Evolutionary conservation across 2,329 filamentous ascomycete genomes (phyloP).

Genomic region (Fusarium goolgardi): DNA sequence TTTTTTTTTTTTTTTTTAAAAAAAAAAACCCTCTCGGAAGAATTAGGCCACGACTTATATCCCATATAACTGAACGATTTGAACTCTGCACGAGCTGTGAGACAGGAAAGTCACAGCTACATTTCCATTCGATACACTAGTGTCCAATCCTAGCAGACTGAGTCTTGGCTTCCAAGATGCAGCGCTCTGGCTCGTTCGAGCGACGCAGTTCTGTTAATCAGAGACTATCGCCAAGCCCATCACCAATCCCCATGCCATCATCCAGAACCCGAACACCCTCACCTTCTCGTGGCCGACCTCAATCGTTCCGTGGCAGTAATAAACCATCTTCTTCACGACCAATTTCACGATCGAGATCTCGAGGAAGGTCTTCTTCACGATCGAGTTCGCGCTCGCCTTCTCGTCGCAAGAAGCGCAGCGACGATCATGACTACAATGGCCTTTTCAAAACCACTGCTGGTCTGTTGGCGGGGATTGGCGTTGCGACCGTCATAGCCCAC

Average conservation of each 20-base stretch:
- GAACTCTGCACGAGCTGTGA: slow-evolving; percentile 1
- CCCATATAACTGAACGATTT: slow-evolving; percentile 10
- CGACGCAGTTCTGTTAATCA: slow-evolving; percentile 35
- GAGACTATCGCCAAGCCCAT: slow-evolving; percentile 20
- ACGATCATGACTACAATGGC: slow-evolving; percentile 37
- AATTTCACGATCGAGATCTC: slow-evolving; percentile 34
- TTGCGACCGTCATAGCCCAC: slow-evolving; percentile 51
- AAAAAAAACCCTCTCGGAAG: neutral
- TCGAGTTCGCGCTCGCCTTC: slow-evolving; percentile 42
- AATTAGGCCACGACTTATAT: slow-evolving; percentile 7
- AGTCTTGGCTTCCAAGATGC: slow-evolving; percentile 32
- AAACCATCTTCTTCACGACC: slow-evolving; percentile 5
- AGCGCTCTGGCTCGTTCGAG: slow-evolving; percentile 39
- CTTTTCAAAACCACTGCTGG: slow-evolving; percentile 50
- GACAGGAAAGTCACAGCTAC: neutral
- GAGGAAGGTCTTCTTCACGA: slow-evolving; percentile 29
- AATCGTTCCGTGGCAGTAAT: slow-evolving; percentile 9
- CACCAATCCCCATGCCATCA: slow-evolving; percentile 25
- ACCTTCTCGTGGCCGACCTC: slow-evolving; percentile 32
- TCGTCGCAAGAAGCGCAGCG: slow-evolving; percentile 21
- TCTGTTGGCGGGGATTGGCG: slow-evolving; percentile 52
- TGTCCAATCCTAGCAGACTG: slow-evolving; percentile 5
- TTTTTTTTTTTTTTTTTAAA: too few relatives aligned
- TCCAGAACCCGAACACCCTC: slow-evolving; percentile 30
- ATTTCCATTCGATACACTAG: slow-evolving; percentile 3